Evolutionary conservation across 768 basidiomycete genomes (phyloP).

Genomic region (Boletus speciosus): DNA sequence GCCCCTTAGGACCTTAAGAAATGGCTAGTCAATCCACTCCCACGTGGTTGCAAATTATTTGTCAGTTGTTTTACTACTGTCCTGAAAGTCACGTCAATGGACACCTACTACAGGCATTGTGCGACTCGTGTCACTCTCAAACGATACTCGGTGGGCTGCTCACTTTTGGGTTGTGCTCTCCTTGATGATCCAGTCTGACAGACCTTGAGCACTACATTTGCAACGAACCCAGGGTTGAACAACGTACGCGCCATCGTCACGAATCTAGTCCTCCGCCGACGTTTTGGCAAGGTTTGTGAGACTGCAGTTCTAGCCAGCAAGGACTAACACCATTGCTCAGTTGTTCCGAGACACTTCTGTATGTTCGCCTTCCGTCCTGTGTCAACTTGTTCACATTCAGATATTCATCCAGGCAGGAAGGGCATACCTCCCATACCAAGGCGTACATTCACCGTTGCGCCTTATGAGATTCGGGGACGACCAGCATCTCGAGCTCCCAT

Average conservation of each 20-base stretch:
- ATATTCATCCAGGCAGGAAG: conserved; percentile 2
- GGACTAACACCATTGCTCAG: conserved; percentile 1
- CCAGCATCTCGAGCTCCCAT: conserved; percentile 5
- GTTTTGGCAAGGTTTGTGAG: conserved; percentile 13
- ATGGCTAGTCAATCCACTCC: conserved; percentile 24
- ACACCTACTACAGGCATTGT: conserved; percentile 19
- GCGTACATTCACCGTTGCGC: background rate
- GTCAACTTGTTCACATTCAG: background rate
- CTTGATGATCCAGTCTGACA: background rate
- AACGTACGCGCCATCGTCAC: background rate
- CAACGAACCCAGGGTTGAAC: conserved; percentile 16
- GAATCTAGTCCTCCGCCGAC: background rate
- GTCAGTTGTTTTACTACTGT: conserved; percentile 12
- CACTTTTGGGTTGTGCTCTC: background rate
- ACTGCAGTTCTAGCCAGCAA: background rate
- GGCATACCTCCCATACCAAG: background rate
- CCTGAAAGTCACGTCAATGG: background rate
- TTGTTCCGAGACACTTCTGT: conserved; percentile 8
- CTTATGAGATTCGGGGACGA: conserved; percentile 11
- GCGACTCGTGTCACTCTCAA: conserved; percentile 29
- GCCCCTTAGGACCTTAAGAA: conserved; percentile 19
- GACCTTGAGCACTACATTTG: conserved; percentile 28
- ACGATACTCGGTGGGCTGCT: conserved; percentile 25
- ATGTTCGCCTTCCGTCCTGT: background rate
- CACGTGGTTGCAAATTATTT: conserved; percentile 26